Conservation (phyloP, 805 yeast genomes). For the Ogataea corticis region DNA sequence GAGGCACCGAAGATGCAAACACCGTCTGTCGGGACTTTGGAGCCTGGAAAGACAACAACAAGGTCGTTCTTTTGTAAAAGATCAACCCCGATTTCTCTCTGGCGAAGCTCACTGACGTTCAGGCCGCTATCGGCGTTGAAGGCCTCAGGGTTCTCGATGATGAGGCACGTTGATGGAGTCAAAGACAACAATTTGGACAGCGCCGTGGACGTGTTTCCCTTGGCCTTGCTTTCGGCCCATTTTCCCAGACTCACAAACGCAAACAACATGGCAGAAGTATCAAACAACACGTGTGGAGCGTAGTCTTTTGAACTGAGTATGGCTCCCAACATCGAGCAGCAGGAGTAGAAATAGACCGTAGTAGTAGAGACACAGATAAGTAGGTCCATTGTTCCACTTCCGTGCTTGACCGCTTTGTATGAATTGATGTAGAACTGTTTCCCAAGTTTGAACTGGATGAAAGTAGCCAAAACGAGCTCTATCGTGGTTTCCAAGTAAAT, state of each 20-base stretch:
- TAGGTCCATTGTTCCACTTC: conserved; percentile 89
- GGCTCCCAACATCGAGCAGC: conserved; percentile 56
- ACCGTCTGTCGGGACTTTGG: conserved; percentile 92
- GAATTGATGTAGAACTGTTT: conserved; percentile 64
- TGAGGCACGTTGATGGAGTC: conserved; percentile 74
- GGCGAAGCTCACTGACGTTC: conserved; percentile 31
- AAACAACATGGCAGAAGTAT: conserved; percentile 82
- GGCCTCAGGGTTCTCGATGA: conserved; percentile 46
- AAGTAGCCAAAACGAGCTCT: conserved; percentile 56
- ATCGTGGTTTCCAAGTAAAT: conserved; percentile 63
- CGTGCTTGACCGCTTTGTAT: conserved; percentile 61
- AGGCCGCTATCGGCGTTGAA: conserved; percentile 10
- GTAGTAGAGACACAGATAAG: conserved; percentile 80
- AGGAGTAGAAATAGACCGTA: conserved; percentile 74
- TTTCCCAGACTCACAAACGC: conserved; percentile 87
- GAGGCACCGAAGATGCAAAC: conserved; percentile 72
- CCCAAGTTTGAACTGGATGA: conserved; percentile 70
- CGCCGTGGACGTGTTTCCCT: conserved; percentile 91
- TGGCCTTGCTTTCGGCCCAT: conserved; percentile 87
- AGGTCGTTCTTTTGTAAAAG: conserved; percentile 76
- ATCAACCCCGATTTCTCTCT: conserved; percentile 65
- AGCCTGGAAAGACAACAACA: conserved; percentile 80
- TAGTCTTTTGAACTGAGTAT: conserved; percentile 41
- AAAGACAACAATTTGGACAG: conserved; percentile 76
- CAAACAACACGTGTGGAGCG: conserved; percentile 77